Evolutionary conservation across 257 asterid genomes (phyloP).

Genomic region (Plantago major): DNA sequence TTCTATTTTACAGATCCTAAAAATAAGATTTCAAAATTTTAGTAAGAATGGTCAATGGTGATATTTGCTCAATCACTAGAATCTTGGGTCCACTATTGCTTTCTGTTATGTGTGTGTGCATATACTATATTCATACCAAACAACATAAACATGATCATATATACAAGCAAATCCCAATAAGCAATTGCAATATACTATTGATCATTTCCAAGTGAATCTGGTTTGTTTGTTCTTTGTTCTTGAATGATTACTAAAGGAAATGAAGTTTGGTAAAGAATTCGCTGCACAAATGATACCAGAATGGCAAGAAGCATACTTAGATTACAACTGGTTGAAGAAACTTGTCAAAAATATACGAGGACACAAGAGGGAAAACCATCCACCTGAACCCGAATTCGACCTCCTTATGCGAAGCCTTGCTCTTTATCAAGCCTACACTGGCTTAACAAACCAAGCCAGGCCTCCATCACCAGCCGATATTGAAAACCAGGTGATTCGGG

Average conservation of each 20-base stretch:
- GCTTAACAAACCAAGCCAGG: conserved; percentile 19
- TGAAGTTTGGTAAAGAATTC: conserved; percentile 50
- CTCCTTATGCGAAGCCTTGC: conserved; percentile 21
- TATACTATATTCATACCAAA: no score
- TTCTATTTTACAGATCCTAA: no score
- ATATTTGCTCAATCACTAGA: no score
- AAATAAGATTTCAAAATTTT: no score
- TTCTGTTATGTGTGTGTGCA: no score
- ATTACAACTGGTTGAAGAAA: conserved; percentile 30
- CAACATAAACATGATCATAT: no score
- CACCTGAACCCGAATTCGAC: background rate
- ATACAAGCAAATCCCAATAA: no score
- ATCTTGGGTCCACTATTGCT: no score
- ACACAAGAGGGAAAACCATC: conserved; percentile 19
- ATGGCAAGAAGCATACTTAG: conserved; percentile 53
- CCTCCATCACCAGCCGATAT: conserved; percentile 14
- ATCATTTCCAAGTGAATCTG: no score
- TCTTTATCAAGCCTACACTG: conserved; percentile 44
- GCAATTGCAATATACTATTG: no score
- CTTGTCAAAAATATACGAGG: conserved; percentile 10
- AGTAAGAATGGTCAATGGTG: no score
- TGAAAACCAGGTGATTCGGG: conserved; percentile 19
- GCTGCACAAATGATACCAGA: conserved; percentile 45
- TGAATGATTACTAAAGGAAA: background rate
- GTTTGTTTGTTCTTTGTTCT: no score